Conservation (phyloP, 495 filamentous ascomycete species). For the Penicillium atrosanguineum region DNA sequence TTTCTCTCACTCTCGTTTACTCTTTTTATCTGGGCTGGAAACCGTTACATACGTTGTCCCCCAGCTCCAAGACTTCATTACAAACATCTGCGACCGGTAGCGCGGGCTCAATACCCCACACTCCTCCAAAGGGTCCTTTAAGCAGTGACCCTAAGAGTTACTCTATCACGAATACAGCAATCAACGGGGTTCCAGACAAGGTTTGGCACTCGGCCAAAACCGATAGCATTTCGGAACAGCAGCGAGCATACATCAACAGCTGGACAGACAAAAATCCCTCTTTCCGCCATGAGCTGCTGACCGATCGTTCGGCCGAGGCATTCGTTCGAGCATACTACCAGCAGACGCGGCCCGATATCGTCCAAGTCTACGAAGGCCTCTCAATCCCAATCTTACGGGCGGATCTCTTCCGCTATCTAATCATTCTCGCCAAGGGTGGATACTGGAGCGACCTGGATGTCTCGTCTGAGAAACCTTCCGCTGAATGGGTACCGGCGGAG, state of each 20-base stretch:
- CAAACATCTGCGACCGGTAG: background rate
- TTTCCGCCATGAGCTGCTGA: conserved; percentile 33
- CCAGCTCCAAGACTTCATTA: background rate
- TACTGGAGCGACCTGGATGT: conserved; percentile 60
- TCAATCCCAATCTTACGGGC: conserved; percentile 49
- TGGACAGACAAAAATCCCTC: conserved; percentile 29
- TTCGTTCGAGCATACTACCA: conserved; percentile 33
- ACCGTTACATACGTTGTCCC: background rate
- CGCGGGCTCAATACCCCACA: background rate
- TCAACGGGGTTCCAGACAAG: conserved; percentile 18
- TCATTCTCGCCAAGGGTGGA: conserved; percentile 57
- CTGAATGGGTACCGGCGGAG: conserved; percentile 50
- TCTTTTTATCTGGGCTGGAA: background rate
- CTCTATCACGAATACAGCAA: background rate
- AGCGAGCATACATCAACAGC: conserved; percentile 22
- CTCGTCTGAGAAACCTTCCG: conserved; percentile 47
- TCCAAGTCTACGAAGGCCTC: conserved; percentile 39
- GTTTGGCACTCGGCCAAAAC: conserved; percentile 25
- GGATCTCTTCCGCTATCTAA: conserved; percentile 57
- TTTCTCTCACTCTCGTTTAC: background rate
- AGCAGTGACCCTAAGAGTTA: background rate
- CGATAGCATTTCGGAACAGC: conserved; percentile 17
- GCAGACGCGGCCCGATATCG: conserved; percentile 33
- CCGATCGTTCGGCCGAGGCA: conserved; percentile 20
- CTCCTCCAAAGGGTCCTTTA: background rate